Evolutionary conservation across 2,329 filamentous ascomycete genomes (phyloP).

Genomic region (Septoria linicola): DNA sequence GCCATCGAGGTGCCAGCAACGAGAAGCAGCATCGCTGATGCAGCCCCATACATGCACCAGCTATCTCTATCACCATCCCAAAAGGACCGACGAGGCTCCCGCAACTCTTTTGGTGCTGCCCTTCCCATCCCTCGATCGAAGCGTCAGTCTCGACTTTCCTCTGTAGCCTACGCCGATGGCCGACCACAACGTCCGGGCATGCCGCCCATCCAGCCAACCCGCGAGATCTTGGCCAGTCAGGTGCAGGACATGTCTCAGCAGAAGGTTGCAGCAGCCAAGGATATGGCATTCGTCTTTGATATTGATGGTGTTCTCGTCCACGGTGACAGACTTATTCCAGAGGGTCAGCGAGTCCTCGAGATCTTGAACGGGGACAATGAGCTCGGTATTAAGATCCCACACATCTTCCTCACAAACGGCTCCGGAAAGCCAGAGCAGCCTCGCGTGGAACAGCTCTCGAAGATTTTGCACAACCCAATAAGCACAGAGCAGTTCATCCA

Average conservation of each 20-base stretch:
- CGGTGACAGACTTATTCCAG: constrained; percentile 67
- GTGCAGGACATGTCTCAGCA: constrained; percentile 65
- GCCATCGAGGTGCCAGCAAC: constrained; percentile 70
- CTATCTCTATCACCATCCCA: constrained; percentile 67
- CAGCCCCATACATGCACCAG: constrained; percentile 69
- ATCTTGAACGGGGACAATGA: constrained; percentile 75
- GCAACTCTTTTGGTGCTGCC: constrained; percentile 73
- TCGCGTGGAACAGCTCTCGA: constrained; percentile 64
- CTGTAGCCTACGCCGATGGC: constrained; percentile 54
- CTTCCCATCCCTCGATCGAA: constrained; percentile 72
- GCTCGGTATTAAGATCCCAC: constrained; percentile 72
- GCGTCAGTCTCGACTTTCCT: constrained; percentile 66
- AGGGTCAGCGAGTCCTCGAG: constrained; percentile 64
- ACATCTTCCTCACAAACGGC: constrained; percentile 74
- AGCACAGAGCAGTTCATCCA: constrained; percentile 74
- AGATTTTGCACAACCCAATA: constrained; percentile 65
- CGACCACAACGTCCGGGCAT: constrained; percentile 54
- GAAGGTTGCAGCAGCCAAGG: constrained; percentile 68
- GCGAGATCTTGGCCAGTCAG: constrained; percentile 68
- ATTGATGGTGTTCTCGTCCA: constrained; percentile 74
- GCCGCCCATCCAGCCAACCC: constrained; percentile 59
- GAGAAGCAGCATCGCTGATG: constrained; percentile 67
- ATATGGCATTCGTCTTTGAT: constrained; percentile 81
- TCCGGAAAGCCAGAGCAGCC: constrained; percentile 68
- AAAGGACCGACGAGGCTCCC: constrained; percentile 65